Evolutionary conservation across 306 rosid species (phyloP).

Genomic region (Canavalia gladiata): DNA sequence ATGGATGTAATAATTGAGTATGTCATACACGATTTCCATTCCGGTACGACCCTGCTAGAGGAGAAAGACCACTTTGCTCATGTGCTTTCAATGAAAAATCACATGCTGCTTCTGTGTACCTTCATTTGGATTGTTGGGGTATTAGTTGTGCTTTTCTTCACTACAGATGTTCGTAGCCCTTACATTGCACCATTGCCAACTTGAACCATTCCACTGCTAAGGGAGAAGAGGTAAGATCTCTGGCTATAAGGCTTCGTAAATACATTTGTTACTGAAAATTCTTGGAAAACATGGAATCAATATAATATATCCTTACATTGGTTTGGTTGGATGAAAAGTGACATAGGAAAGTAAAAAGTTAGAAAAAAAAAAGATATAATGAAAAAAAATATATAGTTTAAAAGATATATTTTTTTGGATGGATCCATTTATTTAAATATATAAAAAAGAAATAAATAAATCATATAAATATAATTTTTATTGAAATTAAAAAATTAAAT

Average conservation of each 20-base stretch:
- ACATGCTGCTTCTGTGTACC: constrained; percentile 47
- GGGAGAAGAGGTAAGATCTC: constrained; percentile 37
- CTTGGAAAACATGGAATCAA: constrained; percentile 52
- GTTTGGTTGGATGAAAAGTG: too few relatives aligned
- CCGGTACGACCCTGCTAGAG: constrained; percentile 39
- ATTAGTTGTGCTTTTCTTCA: constrained; percentile 48
- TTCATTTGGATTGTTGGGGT: constrained; percentile 62
- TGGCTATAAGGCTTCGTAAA: constrained; percentile 5
- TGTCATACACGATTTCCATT: constrained; percentile 50
- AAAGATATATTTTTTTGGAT: too few relatives aligned
- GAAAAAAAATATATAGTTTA: too few relatives aligned
- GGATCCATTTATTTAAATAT: too few relatives aligned
- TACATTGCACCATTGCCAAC: constrained; percentile 63
- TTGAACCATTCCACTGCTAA: constrained; percentile 44
- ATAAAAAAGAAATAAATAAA: too few relatives aligned
- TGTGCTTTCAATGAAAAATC: constrained; percentile 49
- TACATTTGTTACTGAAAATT: constrained; percentile 14
- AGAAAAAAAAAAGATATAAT: too few relatives aligned
- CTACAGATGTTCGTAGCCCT: constrained; percentile 47
- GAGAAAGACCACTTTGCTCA: constrained; percentile 50
- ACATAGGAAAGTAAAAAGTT: too few relatives aligned
- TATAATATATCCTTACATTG: neutral
- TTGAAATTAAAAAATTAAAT: too few relatives aligned
- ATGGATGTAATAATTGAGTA: constrained; percentile 60
- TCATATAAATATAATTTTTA: too few relatives aligned